These are phyloP conservation scores for Penicillium sp. DNA, from an alignment of 2,329 filamentous ascomycete species.

Conservation along the genomic window DNA sequence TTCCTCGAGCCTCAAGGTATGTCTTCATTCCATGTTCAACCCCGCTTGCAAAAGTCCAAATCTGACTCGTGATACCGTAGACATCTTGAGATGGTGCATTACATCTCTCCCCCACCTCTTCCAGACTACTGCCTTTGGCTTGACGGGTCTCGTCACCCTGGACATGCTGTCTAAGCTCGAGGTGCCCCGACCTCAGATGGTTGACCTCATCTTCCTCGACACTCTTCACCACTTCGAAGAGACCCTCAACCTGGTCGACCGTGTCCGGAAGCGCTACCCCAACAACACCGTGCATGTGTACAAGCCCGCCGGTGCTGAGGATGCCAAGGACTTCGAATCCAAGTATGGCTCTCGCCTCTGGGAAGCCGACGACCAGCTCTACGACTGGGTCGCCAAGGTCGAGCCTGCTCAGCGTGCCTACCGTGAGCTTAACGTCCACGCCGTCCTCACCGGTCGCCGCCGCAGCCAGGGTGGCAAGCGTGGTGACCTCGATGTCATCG, in stretches of 20 bases:
- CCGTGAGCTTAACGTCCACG: slow-evolving; percentile 78
- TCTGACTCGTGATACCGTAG: slow-evolving; percentile 42
- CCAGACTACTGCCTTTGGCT: slow-evolving; percentile 79
- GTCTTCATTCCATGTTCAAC: slow-evolving; percentile 18
- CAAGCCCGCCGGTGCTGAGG: slow-evolving; percentile 76
- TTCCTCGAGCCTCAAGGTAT: slow-evolving; percentile 75
- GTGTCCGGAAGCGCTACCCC: slow-evolving; percentile 73
- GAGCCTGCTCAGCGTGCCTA: slow-evolving; percentile 94
- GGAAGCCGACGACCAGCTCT: slow-evolving; percentile 81
- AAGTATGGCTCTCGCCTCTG: slow-evolving; percentile 81
- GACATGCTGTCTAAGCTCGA: slow-evolving; percentile 62
- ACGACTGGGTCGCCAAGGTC: slow-evolving; percentile 97
- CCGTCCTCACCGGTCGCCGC: slow-evolving; percentile 87
- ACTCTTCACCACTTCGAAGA: slow-evolving; percentile 80
- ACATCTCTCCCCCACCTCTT: slow-evolving; percentile 85
- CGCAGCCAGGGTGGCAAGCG: slow-evolving; percentile 91
- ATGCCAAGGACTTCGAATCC: slow-evolving; percentile 71
- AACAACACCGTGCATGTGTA: slow-evolving; percentile 81
- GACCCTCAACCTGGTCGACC: slow-evolving; percentile 70
- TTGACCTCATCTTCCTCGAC: slow-evolving; percentile 70
- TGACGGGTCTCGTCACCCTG: slow-evolving; percentile 76
- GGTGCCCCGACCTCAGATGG: slow-evolving; percentile 48
- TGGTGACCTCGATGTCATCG: slow-evolving; percentile 84
- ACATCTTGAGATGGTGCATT: slow-evolving; percentile 89
- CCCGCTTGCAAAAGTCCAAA: not conserved